Base-by-base conservation (phyloP, 2,329 filamentous ascomycete genomes). In the Neoascochyta sp. region DNA sequence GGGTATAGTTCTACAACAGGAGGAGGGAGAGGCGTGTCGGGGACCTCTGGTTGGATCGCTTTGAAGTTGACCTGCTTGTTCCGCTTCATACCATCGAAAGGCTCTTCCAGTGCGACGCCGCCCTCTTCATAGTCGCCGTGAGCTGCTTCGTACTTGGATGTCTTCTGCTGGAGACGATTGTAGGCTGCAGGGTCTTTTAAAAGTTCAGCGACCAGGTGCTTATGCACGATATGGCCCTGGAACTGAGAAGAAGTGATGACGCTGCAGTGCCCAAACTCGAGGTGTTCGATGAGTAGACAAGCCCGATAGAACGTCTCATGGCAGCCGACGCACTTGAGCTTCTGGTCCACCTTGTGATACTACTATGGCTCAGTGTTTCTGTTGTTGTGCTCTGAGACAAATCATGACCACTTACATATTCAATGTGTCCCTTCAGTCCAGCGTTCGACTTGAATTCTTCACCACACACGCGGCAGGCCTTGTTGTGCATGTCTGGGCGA, bases 391-490 rank as follows among this genome's bases (percentile, higher is more conserved):
- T 10, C 7, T 10, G 12, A 12, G 16, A 5, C 11, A 22, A 4
- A 22, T 5, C 3, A 22, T 11, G 5, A 12, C 7, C 11, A 48
- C 64, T 49, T 48, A 77, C 74, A 41, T 65, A 52, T 32, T 65
- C 60, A n/a, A 76, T 65, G 41, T 81, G 77, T 12, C 47, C 47
- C 30, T 71, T 67, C 8, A 73, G 62, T 1, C 74, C 76, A 13
- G 64, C 65, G 3, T 67, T 60, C 16, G 67, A 74, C 38, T 69
- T 68, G 56, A 77, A 79, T 22, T 79, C 74, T 7, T 67, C 51
- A 9, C 70, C 73, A 30, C 77, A 80, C 22, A 76, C 63, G 9
- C 73, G 70, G 50, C 77, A 81, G 28, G 67, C 68, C 24, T 74
- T 69, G 39, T 75, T 70, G 16, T 63, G 65, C 3, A 61, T 49